phyloP scores from a whole-genome alignment of 768 basidiomycete genomes.

The Phanerochaete sordida region DNA sequence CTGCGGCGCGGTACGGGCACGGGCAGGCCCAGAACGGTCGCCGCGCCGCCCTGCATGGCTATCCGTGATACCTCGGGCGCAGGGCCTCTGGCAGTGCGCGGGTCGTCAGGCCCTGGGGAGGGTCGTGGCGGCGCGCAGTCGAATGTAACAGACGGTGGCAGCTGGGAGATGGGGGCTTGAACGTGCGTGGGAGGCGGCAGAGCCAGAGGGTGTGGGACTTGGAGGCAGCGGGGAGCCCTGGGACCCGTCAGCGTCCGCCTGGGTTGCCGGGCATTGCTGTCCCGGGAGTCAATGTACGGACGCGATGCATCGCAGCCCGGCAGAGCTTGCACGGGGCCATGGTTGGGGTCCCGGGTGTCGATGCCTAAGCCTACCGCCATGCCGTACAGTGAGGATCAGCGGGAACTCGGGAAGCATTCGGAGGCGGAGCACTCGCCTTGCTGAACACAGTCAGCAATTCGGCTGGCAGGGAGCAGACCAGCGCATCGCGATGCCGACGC shows the following conservation, averaged over 20 bases:
- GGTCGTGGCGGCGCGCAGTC: not conserved
- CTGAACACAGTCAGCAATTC: not conserved
- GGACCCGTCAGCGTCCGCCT: conserved; percentile 2
- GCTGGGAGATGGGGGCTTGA: not conserved
- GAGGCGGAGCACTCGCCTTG: not conserved
- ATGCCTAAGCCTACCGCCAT: not conserved
- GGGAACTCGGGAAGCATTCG: not conserved
- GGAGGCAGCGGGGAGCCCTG: not conserved
- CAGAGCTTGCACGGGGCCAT: not conserved
- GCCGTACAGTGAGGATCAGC: not conserved
- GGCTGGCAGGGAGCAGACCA: not conserved
- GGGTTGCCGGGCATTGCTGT: not conserved
- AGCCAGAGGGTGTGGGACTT: not conserved
- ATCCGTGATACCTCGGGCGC: not conserved
- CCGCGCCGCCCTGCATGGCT: not conserved
- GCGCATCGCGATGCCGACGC: not conserved
- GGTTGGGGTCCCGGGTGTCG: not conserved
- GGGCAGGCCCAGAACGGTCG: not conserved
- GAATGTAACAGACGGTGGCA: not conserved
- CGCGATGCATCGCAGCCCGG: not conserved
- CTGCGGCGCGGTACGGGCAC: not conserved
- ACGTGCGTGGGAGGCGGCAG: not conserved
- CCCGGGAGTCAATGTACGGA: not conserved
- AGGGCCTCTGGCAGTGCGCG: not conserved
- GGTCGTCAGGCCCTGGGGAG: not conserved